Percentiles rank a stretch among this genome's conserved stretches.
Evolutionary conservation across 2,329 filamentous ascomycete species (phyloP).

Genomic region (Aspergillus felis): DNA sequence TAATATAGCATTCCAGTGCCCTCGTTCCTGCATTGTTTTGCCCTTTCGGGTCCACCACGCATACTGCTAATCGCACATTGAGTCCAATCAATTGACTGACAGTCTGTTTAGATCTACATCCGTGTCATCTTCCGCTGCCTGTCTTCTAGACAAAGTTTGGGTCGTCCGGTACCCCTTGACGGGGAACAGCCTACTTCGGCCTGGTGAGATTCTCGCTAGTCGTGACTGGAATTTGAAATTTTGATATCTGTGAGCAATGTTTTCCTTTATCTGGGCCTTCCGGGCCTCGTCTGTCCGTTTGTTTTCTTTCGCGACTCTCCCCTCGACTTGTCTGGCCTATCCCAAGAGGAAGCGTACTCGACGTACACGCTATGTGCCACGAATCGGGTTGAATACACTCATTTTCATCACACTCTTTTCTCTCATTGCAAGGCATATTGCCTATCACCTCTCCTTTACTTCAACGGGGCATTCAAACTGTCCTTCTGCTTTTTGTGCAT

Average conservation of each 20-base stretch:
- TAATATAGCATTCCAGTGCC: conserved; percentile 15
- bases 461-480: not conserved
- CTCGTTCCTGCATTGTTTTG: conserved; percentile 19
- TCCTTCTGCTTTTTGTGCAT: not conserved
- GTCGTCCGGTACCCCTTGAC: conserved; percentile 10
- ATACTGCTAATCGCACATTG: conserved; percentile 11
- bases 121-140: conserved; percentile 9
- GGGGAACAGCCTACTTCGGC: conserved; percentile 9
- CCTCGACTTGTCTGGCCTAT: not conserved
- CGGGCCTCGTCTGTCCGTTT: not conserved
- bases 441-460: not conserved
- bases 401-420: not conserved
- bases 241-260: conserved; percentile 11
- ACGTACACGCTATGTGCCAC: not conserved
- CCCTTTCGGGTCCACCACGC: conserved; percentile 3
- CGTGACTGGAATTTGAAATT: conserved; percentile 13
- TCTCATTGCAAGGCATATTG: not conserved
- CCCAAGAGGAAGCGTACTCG: not conserved
- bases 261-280: conserved; percentile 8
- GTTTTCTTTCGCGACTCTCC: not conserved
- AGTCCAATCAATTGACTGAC: conserved; percentile 8
- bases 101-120: conserved; percentile 13
- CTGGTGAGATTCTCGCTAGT: conserved; percentile 12
- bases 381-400: not conserved
- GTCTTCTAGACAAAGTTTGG: conserved; percentile 7